phyloP scores from a whole-genome alignment of 306 rosid genomes.

The Boehmeria nivea region DNA sequence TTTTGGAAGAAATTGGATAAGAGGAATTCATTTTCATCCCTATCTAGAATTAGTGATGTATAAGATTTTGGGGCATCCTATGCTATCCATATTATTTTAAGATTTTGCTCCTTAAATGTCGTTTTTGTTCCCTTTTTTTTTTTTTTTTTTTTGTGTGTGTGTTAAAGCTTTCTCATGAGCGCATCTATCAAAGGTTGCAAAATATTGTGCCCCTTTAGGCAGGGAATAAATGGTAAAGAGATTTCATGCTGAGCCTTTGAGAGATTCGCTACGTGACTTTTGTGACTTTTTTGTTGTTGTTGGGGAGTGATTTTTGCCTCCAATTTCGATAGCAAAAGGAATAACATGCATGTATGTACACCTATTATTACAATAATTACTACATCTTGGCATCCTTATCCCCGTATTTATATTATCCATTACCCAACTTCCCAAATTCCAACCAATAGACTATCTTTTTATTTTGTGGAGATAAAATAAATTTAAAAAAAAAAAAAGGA shows the following conservation, averaged over 20 bases:
- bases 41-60: slow-evolving; percentile 5
- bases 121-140: too few relatives aligned
- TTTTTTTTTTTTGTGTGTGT: not conserved
- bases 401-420: not conserved
- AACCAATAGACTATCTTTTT: not conserved
- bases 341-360: not conserved
- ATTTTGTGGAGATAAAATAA: not conserved
- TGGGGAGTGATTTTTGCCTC: not conserved
- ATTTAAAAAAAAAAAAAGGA: too few relatives aligned
- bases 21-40: slow-evolving; percentile 18
- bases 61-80: slow-evolving; percentile 12
- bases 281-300: slow-evolving; percentile 1
- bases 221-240: not conserved
- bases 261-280: slow-evolving; percentile 16
- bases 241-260: slow-evolving; percentile 3
- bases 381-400: not conserved
- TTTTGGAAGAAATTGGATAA: slow-evolving; percentile 41
- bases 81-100: not conserved
- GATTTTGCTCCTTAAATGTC: too few relatives aligned
- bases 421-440: not conserved
- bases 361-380: too few relatives aligned
- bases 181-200: not conserved
- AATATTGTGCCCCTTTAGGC: not conserved
- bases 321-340: too few relatives aligned
- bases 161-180: not conserved